Conservation (phyloP, 129 eudicot species). For the Escallonia rubra region DNA sequence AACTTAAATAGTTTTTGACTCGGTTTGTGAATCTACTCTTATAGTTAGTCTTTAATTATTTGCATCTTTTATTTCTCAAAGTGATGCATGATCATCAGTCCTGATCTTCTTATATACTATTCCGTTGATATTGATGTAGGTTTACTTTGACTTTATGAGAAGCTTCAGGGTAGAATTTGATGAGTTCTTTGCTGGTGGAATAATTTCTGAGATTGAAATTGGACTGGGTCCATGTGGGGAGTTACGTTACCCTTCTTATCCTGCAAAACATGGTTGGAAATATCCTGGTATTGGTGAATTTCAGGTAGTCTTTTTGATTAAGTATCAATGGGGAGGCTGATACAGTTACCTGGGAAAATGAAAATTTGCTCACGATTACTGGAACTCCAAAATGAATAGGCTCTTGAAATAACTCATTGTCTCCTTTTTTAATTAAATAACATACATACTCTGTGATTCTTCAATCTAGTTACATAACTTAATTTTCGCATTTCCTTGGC, state of each 20-base stretch:
- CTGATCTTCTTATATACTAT: not conserved
- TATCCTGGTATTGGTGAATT: constrained; percentile 96
- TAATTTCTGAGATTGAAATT: too few relatives aligned
- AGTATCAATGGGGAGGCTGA: not conserved
- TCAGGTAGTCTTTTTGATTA: constrained; percentile 40
- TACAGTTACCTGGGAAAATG: not conserved
- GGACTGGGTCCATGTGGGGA: too few relatives aligned
- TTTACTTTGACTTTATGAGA: too few relatives aligned
- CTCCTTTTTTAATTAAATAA: not conserved
- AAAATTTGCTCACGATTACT: not conserved
- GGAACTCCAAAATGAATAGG: too few relatives aligned
- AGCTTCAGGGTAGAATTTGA: constrained; percentile 40
- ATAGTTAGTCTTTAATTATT: not conserved
- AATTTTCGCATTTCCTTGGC: not conserved
- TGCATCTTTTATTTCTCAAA: not conserved
- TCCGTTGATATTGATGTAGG: not conserved
- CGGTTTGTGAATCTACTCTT: not conserved
- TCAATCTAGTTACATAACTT: constrained; percentile 1
- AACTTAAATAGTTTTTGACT: not conserved
- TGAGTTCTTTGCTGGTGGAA: constrained; percentile 61
- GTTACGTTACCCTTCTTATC: too few relatives aligned
- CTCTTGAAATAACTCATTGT: too few relatives aligned
- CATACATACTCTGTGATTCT: not conserved
- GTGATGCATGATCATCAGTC: constrained; percentile 1
- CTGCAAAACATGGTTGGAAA: constrained; percentile 60